A percentile compares a stretch with the other conserved stretches of the same genome.
Evolutionary conservation across 208 protist species (phyloP).

Genomic region (Wallacemonas sp.): DNA sequence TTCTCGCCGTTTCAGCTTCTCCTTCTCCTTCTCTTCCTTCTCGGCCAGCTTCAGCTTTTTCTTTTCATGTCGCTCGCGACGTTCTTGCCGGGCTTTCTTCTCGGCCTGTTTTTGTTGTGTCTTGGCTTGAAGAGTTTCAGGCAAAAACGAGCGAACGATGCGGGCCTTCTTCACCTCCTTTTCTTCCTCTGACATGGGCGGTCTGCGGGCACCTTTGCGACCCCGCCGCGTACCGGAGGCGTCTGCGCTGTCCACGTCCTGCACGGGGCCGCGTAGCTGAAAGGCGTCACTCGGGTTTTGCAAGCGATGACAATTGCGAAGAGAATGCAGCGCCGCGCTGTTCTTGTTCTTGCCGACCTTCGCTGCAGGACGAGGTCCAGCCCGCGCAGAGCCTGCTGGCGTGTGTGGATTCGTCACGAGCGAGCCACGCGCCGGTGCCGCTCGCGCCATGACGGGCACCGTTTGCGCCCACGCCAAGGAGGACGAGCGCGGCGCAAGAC

Average conservation of each 20-base stretch:
- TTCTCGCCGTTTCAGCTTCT: conserved; percentile 9
- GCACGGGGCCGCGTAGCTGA: conserved; percentile 17
- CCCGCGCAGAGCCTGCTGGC: too few relatives aligned
- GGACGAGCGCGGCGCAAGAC: too few relatives aligned
- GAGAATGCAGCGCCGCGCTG: neutral
- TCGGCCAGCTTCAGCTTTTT: conserved; percentile 11
- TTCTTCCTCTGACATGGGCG: conserved; percentile 14
- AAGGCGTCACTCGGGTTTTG: conserved; percentile 38
- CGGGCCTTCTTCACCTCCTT: conserved; percentile 13
- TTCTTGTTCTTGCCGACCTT: neutral
- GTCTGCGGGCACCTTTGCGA: neutral
- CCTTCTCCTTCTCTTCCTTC: conserved; percentile 19
- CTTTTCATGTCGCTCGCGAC: conserved; percentile 4
- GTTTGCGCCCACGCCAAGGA: conserved; percentile 3
- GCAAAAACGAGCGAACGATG: conserved; percentile 29
- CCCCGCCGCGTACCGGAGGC: neutral
- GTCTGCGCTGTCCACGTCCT: neutral
- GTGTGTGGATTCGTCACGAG: too few relatives aligned
- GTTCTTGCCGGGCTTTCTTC: conserved; percentile 13
- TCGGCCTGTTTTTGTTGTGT: conserved; percentile 9
- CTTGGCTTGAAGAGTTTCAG: conserved; percentile 9
- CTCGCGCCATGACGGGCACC: neutral
- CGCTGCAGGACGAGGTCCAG: too few relatives aligned
- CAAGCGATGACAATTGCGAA: conserved; percentile 48
- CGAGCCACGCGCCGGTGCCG: too few relatives aligned